Evolutionary conservation across 1,284 basidiomycete genomes (phyloP).

Genomic region (Fomitopsis schrenkii): DNA sequence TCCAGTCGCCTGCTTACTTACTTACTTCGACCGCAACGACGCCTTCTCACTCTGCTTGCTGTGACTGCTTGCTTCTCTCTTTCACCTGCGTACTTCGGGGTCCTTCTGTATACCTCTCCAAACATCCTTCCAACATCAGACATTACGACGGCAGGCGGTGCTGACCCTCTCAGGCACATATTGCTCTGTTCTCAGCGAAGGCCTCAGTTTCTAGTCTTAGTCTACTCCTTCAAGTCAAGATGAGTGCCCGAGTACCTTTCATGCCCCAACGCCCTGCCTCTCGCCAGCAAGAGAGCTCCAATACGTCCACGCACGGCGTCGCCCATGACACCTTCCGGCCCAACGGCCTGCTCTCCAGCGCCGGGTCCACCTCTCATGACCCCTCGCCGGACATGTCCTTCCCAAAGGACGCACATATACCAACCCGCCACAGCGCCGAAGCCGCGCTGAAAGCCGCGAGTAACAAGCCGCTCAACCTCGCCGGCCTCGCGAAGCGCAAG

Average conservation of each 20-base stretch:
- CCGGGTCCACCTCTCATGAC: background rate
- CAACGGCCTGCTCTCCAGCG: constrained; percentile 5
- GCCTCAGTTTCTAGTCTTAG: too few relatives aligned
- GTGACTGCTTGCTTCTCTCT: too few relatives aligned
- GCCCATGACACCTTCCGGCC: constrained; percentile 6
- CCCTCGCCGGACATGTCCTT: background rate
- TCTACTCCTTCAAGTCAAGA: background rate
- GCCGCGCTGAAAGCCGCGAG: constrained; percentile 8
- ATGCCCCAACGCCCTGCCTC: constrained; percentile 11
- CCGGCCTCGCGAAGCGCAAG: constrained; percentile 19
- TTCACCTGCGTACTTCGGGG: too few relatives aligned
- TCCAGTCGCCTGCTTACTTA: too few relatives aligned
- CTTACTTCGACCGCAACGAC: too few relatives aligned
- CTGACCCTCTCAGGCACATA: too few relatives aligned
- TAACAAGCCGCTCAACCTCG: constrained; percentile 26
- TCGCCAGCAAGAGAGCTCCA: background rate
- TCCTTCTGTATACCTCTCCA: too few relatives aligned
- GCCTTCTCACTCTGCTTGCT: too few relatives aligned
- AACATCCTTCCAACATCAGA: too few relatives aligned
- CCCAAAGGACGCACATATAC: background rate
- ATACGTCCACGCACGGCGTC: background rate
- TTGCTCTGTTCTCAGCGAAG: too few relatives aligned
- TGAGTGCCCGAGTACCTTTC: constrained; percentile 22
- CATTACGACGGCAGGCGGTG: too few relatives aligned
- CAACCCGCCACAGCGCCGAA: background rate